Evolutionary conservation across 75 land plant genomes (phyloP).

Genomic region (Larix kaempferi): DNA sequence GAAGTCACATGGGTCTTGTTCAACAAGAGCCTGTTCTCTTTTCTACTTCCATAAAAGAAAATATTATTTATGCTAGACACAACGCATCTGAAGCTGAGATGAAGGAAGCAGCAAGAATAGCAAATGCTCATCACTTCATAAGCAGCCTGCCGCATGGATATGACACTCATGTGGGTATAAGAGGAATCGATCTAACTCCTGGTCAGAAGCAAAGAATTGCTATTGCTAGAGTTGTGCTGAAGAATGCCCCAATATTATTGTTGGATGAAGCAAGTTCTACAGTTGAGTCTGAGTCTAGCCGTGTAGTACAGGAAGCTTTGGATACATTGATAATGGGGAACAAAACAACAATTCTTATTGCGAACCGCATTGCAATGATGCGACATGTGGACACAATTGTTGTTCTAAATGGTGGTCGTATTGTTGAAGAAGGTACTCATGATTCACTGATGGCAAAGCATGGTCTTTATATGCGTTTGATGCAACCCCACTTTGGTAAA

Average conservation of each 20-base stretch:
- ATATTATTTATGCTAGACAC: constrained; percentile 44
- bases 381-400: constrained; percentile 42
- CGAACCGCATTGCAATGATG: constrained; percentile 46
- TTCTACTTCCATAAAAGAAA: constrained; percentile 46
- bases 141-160: constrained; percentile 49
- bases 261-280: constrained; percentile 49
- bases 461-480: constrained; percentile 46
- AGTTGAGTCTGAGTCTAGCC: constrained; percentile 39
- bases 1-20: constrained; percentile 49
- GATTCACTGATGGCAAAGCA: constrained; percentile 38
- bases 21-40: constrained; percentile 55
- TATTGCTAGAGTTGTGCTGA: constrained; percentile 47
- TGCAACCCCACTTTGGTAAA: constrained; percentile 42
- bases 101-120: constrained; percentile 49
- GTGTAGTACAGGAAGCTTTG: constrained; percentile 48
- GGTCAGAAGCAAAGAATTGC: constrained; percentile 53
- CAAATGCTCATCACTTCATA: constrained; percentile 55
- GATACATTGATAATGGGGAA: constrained; percentile 51
- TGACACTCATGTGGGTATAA: constrained; percentile 48
- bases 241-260: constrained; percentile 42
- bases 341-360: constrained; percentile 45
- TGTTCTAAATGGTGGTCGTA: constrained; percentile 41
- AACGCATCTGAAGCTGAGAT: constrained; percentile 53
- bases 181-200: constrained; percentile 35
- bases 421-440: constrained; percentile 48